Conservation (phyloP, 2,329 filamentous ascomycete species). For the Exutisphaerella laricina region DNA sequence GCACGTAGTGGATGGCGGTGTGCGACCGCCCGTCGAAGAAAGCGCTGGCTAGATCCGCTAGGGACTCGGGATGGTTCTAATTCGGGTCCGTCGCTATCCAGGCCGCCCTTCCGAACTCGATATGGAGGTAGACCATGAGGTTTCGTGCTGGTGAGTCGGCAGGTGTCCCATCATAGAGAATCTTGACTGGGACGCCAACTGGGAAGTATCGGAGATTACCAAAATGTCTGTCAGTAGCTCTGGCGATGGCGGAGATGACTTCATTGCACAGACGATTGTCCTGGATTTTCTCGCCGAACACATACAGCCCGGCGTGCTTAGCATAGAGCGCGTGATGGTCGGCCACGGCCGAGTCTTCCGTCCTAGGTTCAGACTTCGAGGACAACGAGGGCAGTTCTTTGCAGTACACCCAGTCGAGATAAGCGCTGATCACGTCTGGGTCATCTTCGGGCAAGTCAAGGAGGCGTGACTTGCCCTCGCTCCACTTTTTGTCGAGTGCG, state of each 20-base stretch:
- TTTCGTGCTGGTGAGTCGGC: neutral
- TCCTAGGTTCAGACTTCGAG: no score
- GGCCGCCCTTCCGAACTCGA: neutral
- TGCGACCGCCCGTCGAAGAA: neutral
- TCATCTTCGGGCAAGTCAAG: slow-evolving; percentile 7
- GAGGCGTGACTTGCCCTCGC: neutral
- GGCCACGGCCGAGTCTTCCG: neutral
- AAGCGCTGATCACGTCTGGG: neutral
- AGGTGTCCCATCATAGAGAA: slow-evolving; percentile 1
- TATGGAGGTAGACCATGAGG: neutral
- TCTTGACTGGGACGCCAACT: neutral
- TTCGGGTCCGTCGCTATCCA: neutral
- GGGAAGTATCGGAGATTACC: no score
- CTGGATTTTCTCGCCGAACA: slow-evolving; percentile 12
- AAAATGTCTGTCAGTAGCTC: neutral
- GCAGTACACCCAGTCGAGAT: slow-evolving; percentile 11
- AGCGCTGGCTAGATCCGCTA: neutral
- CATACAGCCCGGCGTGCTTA: slow-evolving; percentile 1
- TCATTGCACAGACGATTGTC: slow-evolving; percentile 5
- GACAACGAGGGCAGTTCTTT: no score
- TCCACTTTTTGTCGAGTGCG: slow-evolving; percentile 9
- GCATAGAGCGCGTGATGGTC: neutral
- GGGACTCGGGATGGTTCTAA: neutral
- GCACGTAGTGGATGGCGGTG: no score
- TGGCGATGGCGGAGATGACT: slow-evolving; percentile 1